Conservation (phyloP, 495 filamentous ascomycete species). For the Neurospora sp. region DNA sequence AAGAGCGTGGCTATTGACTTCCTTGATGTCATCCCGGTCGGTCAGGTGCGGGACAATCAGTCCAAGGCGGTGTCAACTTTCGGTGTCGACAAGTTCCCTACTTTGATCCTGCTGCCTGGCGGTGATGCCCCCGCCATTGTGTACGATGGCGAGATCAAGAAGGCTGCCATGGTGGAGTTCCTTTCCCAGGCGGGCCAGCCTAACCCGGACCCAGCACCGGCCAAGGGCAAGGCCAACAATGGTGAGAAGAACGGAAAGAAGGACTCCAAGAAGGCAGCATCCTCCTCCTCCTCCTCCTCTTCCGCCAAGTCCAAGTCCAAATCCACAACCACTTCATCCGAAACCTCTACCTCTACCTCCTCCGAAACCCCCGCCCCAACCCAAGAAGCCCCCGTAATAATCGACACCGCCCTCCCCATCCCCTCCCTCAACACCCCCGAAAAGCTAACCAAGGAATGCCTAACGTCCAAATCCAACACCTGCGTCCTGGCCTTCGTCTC, state of each 20-base stretch:
- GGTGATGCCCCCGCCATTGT: slow-evolving; percentile 56
- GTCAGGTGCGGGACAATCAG: slow-evolving; percentile 82
- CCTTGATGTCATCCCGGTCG: slow-evolving; percentile 68
- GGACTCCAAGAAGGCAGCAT: slow-evolving; percentile 38
- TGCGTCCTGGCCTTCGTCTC: slow-evolving; percentile 79
- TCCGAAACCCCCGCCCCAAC: slow-evolving; percentile 26
- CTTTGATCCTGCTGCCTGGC: slow-evolving; percentile 70
- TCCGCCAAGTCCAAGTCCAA: slow-evolving; percentile 29
- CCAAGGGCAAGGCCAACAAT: slow-evolving; percentile 16
- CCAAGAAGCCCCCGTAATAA: slow-evolving; percentile 32
- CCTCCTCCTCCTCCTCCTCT: slow-evolving; percentile 34
- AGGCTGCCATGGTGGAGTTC: slow-evolving; percentile 72
- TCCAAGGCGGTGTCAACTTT: slow-evolving; percentile 59
- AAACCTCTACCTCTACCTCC: slow-evolving; percentile 28
- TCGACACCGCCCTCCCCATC: slow-evolving; percentile 47
- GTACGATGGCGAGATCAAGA: slow-evolving; percentile 81
- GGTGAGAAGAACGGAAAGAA: slow-evolving; percentile 30
- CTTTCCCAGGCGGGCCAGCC: slow-evolving; percentile 71
- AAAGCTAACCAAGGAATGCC: slow-evolving; percentile 58
- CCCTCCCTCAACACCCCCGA: slow-evolving; percentile 36
- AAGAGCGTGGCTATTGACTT: slow-evolving; percentile 87
- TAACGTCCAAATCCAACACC: slow-evolving; percentile 65
- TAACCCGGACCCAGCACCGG: slow-evolving; percentile 51
- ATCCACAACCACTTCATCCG: slow-evolving; percentile 2
- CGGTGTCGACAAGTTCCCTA: slow-evolving; percentile 67